These are phyloP conservation scores for Linnemannia elongata DNA, from an alignment of 192 early-diverging fungal species.

Conservation along the genomic window DNA sequence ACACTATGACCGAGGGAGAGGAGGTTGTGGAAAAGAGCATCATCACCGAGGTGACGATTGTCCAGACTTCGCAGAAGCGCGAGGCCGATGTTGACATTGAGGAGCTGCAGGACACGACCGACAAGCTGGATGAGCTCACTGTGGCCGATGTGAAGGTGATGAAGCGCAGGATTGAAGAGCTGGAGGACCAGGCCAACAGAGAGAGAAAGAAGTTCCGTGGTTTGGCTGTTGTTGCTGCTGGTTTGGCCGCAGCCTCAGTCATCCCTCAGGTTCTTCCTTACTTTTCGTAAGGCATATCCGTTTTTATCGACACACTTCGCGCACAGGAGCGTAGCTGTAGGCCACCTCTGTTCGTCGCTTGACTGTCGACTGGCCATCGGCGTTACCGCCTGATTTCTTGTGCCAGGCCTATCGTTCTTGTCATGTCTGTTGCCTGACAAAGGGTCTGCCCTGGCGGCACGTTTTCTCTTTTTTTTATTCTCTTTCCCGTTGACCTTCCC, in stretches of 20 bases:
- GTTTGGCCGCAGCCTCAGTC: conserved; percentile 44
- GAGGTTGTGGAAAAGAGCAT: conserved; percentile 19
- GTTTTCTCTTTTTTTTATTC: neutral
- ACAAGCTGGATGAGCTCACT: conserved; percentile 31
- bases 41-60: conserved; percentile 28
- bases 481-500: neutral
- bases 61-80: conserved; percentile 3
- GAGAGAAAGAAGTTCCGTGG: conserved; percentile 53
- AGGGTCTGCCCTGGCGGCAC: neutral
- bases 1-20: conserved; percentile 1
- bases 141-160: conserved; percentile 28
- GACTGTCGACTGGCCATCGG: neutral
- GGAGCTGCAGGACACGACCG: conserved; percentile 14
- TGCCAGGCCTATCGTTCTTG: neutral
- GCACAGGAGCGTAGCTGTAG: neutral
- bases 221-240: conserved; percentile 45
- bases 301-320: neutral
- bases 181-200: conserved; percentile 45
- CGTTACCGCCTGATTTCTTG: neutral
- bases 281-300: conserved; percentile 21
- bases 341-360: neutral
- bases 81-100: neutral
- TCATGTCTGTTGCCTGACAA: neutral
- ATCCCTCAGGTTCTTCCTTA: conserved; percentile 54
- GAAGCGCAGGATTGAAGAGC: conserved; percentile 54